A percentile compares a stretch with the other conserved stretches of the same genome.
These are phyloP conservation scores for Apophysomyces ossiformis DNA, from an alignment of 371 early-diverging fungal species.

Conservation along the genomic window DNA sequence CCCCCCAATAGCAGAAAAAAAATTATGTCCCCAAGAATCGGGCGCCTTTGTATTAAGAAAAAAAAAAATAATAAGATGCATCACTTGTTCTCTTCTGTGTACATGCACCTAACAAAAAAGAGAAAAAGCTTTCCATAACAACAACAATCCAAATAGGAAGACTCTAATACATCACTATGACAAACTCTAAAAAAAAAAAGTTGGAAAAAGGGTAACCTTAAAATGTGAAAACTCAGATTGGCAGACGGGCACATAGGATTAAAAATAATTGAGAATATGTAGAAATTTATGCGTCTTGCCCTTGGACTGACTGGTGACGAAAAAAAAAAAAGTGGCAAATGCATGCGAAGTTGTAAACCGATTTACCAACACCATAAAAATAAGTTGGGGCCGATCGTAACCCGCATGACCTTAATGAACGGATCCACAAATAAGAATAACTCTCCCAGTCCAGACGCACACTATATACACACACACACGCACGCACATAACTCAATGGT, in stretches of 20 bases:
- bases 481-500: constrained; percentile 49
- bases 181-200: constrained; percentile 29
- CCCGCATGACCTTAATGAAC: constrained; percentile 29
- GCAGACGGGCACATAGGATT: constrained; percentile 14
- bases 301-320: constrained; percentile 40
- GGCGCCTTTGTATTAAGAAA: constrained; percentile 25
- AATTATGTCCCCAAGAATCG: constrained; percentile 20
- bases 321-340: constrained; percentile 31
- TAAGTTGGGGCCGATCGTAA: constrained; percentile 12
- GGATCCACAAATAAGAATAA: constrained; percentile 32
- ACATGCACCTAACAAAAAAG: constrained; percentile 3
- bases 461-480: too few relatives aligned
- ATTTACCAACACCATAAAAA: constrained; percentile 25
- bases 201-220: background rate
- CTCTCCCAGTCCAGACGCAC: too few relatives aligned
- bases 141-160: constrained; percentile 21
- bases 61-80: constrained; percentile 22
- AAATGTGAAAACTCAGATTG: background rate
- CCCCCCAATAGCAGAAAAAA: constrained; percentile 28
- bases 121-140: constrained; percentile 29
- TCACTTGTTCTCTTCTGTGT: constrained; percentile 22
- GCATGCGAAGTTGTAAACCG: constrained; percentile 28
- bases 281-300: constrained; percentile 42
- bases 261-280: constrained; percentile 49
- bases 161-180: constrained; percentile 50